Base-by-base conservation (phyloP, 1,139 yeast genomes). In the Arxiozyma slooffiae region DNA sequence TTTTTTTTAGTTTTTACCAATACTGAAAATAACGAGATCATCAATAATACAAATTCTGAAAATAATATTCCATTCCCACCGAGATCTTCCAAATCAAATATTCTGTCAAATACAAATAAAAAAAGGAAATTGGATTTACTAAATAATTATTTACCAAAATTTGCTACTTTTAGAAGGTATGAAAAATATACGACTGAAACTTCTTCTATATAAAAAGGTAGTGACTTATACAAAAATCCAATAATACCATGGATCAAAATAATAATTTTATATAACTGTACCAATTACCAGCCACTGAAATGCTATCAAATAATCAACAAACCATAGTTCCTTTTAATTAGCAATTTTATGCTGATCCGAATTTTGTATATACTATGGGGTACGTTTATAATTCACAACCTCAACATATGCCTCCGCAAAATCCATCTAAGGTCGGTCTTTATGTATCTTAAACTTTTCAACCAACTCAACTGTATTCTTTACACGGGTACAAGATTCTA, bases 151-250 rank as follows among this genome's bases (percentile, higher is more conserved):
- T 48, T 55, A 8, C 55, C 57, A 3, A 37, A 48, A 21, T 38
- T 52, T 21, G 50, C 54, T 41, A 55, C 57, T 41, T 57, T 57
- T 7, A 53, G 50, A 40, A 57, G 55, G 8, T 57, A 54, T 46
- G 47, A 52, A 38, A 43, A 54, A 22, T 52, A 48, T 41, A 54
- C 49, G 23, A 52, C 57, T 0, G 60, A 58, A n/a, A 51, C 55
- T 7, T 51, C 55, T 11, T 38, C 55, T 2, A 44, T 50, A 2
- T 42, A 39, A 36, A 53, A 54, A 48, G 22, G 44, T 20, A 36
- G 39, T 39, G 16, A 34, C 30, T 23, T 17, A 38, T 22, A 16
- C 26, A 38, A n/a, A n/a, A 41, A 24, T 6, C 37, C 9, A 24
- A 24, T 37, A 44, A 24, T 22, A 24, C 8, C n/a, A 20, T 16